Evolutionary conservation across 768 basidiomycete genomes (phyloP).

Genomic region (Rickenella mellea): DNA sequence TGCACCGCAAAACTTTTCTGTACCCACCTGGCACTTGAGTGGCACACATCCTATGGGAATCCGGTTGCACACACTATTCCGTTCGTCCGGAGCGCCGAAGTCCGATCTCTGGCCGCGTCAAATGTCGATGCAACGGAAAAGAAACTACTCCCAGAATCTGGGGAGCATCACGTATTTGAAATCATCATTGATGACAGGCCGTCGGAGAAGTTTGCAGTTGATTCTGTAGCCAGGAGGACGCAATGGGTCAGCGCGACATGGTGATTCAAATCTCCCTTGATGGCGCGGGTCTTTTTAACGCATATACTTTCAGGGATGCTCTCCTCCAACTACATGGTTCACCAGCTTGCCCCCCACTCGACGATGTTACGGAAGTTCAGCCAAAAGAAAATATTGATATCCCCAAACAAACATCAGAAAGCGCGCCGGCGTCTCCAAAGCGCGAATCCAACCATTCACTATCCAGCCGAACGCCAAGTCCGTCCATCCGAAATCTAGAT

Average conservation of each 20-base stretch:
- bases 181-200: slow-evolving; percentile 44
- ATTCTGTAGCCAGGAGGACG: slow-evolving; percentile 52
- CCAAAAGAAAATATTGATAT: no score
- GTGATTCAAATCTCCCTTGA: slow-evolving; percentile 25
- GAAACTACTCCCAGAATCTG: slow-evolving; percentile 29
- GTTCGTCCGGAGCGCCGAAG: slow-evolving; percentile 47
- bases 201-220: slow-evolving; percentile 53
- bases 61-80: slow-evolving; percentile 36
- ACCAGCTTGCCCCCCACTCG: slow-evolving; percentile 9
- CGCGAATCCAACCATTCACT: slow-evolving; percentile 16
- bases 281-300: background rate
- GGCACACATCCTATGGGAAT: slow-evolving; percentile 30
- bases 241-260: slow-evolving; percentile 71
- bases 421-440: slow-evolving; percentile 16
- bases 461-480: slow-evolving; percentile 28
- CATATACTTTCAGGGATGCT: slow-evolving; percentile 38
- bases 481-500: slow-evolving; percentile 54
- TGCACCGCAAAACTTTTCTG: slow-evolving; percentile 30
- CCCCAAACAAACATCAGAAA: slow-evolving; percentile 2
- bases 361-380: slow-evolving; percentile 7
- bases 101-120: slow-evolving; percentile 42
- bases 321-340: slow-evolving; percentile 33
- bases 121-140: slow-evolving; percentile 37
- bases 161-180: slow-evolving; percentile 51
- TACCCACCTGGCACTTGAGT: slow-evolving; percentile 39